Evolutionary conservation across 306 rosid species (phyloP).

Genomic region (Pterocarpus macrocarpus): DNA sequence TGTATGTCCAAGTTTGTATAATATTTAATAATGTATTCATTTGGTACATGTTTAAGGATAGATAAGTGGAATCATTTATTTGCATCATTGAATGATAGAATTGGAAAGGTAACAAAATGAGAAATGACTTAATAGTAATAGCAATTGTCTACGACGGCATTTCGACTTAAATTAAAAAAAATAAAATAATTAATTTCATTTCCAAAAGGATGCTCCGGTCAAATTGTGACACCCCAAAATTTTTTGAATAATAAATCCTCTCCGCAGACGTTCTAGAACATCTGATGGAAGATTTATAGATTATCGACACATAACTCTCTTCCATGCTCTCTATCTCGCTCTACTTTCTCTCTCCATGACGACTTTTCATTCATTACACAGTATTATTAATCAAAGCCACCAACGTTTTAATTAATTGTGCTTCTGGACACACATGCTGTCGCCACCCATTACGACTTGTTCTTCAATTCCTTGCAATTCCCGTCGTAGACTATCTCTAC

Average conservation of each 20-base stretch:
- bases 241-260: slow-evolving; percentile 20
- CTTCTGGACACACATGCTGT: slow-evolving; percentile 50
- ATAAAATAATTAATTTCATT: background rate
- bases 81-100: too few relatives aligned
- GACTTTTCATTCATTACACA: slow-evolving; percentile 6
- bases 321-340: background rate
- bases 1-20: too few relatives aligned
- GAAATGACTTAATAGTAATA: too few relatives aligned
- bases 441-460: slow-evolving; percentile 78
- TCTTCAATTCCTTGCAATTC: slow-evolving; percentile 55
- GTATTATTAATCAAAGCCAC: background rate
- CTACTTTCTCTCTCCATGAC: background rate
- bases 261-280: slow-evolving; percentile 51
- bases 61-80: too few relatives aligned
- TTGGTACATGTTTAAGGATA: too few relatives aligned
- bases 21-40: too few relatives aligned
- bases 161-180: too few relatives aligned
- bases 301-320: too few relatives aligned
- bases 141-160: too few relatives aligned
- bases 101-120: too few relatives aligned
- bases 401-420: background rate
- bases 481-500: slow-evolving; percentile 47
- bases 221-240: slow-evolving; percentile 39
- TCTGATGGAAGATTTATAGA: background rate
- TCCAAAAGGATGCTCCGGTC: slow-evolving; percentile 3